Evolutionary conservation across 2,329 filamentous ascomycete genomes (phyloP).

Genomic region (Pseudofabraea citricarpa): DNA sequence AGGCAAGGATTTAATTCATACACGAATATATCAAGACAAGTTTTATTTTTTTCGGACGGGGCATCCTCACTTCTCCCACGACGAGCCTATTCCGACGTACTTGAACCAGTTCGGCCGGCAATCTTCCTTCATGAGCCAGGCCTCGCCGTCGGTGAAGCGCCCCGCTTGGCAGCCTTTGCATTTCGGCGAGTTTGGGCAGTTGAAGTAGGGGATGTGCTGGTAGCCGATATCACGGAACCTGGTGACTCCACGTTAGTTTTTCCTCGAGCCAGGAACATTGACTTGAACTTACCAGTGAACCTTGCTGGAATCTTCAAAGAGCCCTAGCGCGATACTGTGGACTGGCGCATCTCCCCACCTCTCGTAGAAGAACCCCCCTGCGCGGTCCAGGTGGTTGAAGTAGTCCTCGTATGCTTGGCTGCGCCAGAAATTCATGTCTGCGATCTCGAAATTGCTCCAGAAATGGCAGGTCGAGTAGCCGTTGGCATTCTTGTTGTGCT

Average conservation of each 20-base stretch:
- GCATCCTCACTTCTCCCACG: too few species aligned
- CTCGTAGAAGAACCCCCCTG: slow-evolving; percentile 98
- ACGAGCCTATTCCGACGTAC: slow-evolving; percentile 80
- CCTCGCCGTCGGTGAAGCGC: slow-evolving; percentile 81
- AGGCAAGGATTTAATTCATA: too few species aligned
- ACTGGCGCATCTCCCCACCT: slow-evolving; percentile 97
- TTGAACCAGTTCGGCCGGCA: slow-evolving; percentile 98
- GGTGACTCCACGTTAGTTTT: slow-evolving; percentile 1
- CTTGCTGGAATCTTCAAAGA: slow-evolving; percentile 87
- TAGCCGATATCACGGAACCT: slow-evolving; percentile 99
- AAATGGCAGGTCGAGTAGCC: slow-evolving; percentile 98
- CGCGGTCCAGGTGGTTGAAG: slow-evolving; percentile 89
- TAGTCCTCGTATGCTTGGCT: slow-evolving; percentile 90
- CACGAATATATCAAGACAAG: background rate
- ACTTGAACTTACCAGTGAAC: slow-evolving; percentile 82
- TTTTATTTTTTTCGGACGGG: background rate
- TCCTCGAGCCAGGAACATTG: background rate
- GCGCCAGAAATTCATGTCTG: slow-evolving; percentile 87
- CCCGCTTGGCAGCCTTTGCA: slow-evolving; percentile 85
- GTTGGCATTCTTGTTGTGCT: slow-evolving; percentile 75
- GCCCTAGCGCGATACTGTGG: slow-evolving; percentile 84
- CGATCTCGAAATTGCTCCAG: slow-evolving; percentile 99
- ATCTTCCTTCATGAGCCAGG: slow-evolving; percentile 83
- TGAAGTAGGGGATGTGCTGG: slow-evolving; percentile 97
- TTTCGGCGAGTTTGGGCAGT: slow-evolving; percentile 95